A percentile compares a stretch with the other conserved stretches of the same genome.
These are phyloP conservation scores for Starmerella etchellsii DNA, from an alignment of 805 yeast species.

Conservation along the genomic window DNA sequence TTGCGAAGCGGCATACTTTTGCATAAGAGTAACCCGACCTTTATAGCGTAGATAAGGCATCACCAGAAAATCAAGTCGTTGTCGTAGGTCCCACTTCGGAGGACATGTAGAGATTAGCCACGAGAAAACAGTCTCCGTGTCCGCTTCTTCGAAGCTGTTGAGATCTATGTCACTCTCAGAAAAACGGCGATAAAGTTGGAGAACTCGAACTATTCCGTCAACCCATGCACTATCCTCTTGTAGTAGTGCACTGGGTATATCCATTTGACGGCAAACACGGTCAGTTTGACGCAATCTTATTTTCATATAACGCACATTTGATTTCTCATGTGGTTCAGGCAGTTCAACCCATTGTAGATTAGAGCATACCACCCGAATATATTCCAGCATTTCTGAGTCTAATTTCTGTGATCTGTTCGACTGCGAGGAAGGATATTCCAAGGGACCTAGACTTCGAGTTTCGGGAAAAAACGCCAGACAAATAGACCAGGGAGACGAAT, in stretches of 20 bases:
- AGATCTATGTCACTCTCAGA: slow-evolving; percentile 6
- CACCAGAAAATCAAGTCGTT: slow-evolving; percentile 18
- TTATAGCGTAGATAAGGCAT: slow-evolving; percentile 23
- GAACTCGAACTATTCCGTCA: slow-evolving; percentile 23
- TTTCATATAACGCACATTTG: slow-evolving; percentile 21
- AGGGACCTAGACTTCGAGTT: slow-evolving; percentile 14
- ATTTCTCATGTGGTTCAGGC: not conserved
- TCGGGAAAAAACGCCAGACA: slow-evolving; percentile 25
- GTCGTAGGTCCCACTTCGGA: slow-evolving; percentile 18
- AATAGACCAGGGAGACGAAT: slow-evolving; percentile 24
- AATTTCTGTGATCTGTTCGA: not conserved
- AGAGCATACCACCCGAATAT: slow-evolving; percentile 11
- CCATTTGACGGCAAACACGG: slow-evolving; percentile 15
- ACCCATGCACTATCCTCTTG: slow-evolving; percentile 21
- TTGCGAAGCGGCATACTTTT: slow-evolving; percentile 10
- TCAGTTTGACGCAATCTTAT: slow-evolving; percentile 24
- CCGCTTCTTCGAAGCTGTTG: slow-evolving; percentile 16
- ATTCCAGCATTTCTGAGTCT: slow-evolving; percentile 6
- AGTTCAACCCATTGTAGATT: slow-evolving; percentile 18
- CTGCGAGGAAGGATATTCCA: not conserved
- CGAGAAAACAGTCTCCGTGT: slow-evolving; percentile 10
- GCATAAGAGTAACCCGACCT: slow-evolving; percentile 14
- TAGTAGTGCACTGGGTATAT: slow-evolving; percentile 14
- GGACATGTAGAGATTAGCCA: slow-evolving; percentile 14
- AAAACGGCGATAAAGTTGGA: slow-evolving; percentile 18